Base-by-base conservation (phyloP, 2,329 filamentous ascomycete genomes). In the Lecanoromycetidae sp. region DNA sequence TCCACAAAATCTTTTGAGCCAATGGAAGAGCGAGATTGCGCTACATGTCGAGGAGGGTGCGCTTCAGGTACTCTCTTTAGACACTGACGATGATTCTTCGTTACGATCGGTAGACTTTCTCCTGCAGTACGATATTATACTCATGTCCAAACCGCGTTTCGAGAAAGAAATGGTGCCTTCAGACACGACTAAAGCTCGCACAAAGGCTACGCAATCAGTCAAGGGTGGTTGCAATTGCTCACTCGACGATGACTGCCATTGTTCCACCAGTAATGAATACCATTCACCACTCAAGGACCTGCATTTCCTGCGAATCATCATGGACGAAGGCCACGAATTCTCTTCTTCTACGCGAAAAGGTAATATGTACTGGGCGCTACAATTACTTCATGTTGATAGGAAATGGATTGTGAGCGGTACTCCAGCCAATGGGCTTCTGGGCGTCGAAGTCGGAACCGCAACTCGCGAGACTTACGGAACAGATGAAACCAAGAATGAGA, bases 361-460 rank as follows among this genome's bases (percentile, higher is more conserved):
- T 1, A 74, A 69, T 37, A 74, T 77, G 26, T 69, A 75, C 4
- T 60, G 71, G 13, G 67, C 80, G 7, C 66, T 77, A 4, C 65
- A 72, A 29, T 66, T 71, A 42, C 68, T 80, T 20, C 63, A 65
- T 36, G 61, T 87, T 13, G 80, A 87, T 38, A 76, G 85, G 15
- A 77, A 84, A 8, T 95, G 90, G 90, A 78, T 94, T 3, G 82
- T 94, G 0, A 93, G 85, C 1, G 90, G 90, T 47, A 96, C 90
- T 0, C 90, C 90, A 2, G 87, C 87, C 0, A 81, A 80, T 52
- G 85, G 87, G 8, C 68, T 95, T 0, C 85, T 87, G 47, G 87
- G 88, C 0, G 74, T 87, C 0, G 79, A 86, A 52, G 69, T 80
- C 10, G 75, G 75, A 46, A 44, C 43, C 26, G 52, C 52, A 3